phyloP scores from a whole-genome alignment of 441 rosid genomes.

The Populus trichocarpa region DNA sequence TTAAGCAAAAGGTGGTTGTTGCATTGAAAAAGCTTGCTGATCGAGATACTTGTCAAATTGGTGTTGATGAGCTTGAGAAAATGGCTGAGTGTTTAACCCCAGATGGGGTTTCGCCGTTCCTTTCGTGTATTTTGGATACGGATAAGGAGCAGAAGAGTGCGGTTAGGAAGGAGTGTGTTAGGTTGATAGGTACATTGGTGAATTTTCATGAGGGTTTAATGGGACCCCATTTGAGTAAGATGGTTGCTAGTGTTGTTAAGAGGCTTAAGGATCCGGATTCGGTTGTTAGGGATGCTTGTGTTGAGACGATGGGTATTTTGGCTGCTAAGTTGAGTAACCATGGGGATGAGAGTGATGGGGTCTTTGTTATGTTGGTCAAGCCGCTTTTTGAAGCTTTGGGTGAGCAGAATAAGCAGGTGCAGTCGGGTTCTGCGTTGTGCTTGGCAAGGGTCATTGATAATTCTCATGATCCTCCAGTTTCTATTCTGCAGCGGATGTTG shows the following conservation, averaged over 20 bases:
- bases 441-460: constrained; percentile 74
- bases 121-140: constrained; percentile 73
- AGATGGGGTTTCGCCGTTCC: constrained; percentile 55
- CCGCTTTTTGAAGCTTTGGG: constrained; percentile 91
- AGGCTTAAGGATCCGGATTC: constrained; percentile 88
- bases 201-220: constrained; percentile 48
- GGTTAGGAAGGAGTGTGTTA: constrained; percentile 69
- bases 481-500: constrained; percentile 74
- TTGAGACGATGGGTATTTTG: constrained; percentile 69
- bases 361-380: constrained; percentile 60
- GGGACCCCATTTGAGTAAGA: constrained; percentile 55
- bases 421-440: constrained; percentile 82
- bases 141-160: constrained; percentile 73
- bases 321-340: constrained; percentile 47
- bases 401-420: constrained; percentile 85
- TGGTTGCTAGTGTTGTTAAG: constrained; percentile 71
- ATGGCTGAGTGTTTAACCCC: constrained; percentile 56
- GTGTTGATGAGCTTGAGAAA: constrained; percentile 75
- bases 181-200: constrained; percentile 62
- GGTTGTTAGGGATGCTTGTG: constrained; percentile 85
- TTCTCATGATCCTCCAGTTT: constrained; percentile 53
- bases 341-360: constrained; percentile 41
- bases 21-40: constrained; percentile 87
- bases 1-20: constrained; percentile 61
- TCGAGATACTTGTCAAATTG: constrained; percentile 83